These are phyloP conservation scores for Oemleria cerasiformis DNA, from an alignment of 306 rosid species.

Conservation along the genomic window DNA sequence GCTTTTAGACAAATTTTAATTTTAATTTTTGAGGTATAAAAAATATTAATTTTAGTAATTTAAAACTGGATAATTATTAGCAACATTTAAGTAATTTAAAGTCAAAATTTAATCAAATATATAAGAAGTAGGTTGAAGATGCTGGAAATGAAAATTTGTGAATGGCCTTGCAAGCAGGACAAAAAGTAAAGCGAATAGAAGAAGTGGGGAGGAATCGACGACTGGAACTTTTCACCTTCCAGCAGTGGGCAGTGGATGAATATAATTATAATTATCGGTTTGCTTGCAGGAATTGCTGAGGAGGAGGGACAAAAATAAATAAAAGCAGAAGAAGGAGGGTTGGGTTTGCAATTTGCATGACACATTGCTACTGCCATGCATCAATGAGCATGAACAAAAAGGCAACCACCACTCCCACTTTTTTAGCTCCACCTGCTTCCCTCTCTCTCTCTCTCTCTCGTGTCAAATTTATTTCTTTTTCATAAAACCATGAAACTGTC, in stretches of 20 bases:
- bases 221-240: slow-evolving; percentile 7
- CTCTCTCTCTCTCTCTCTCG: slow-evolving; percentile 20
- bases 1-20: too few relatives aligned
- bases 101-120: too few relatives aligned
- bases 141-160: too few relatives aligned
- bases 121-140: too few relatives aligned
- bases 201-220: not conserved
- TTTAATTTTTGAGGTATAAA: too few relatives aligned
- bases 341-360: not conserved
- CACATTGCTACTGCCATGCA: not conserved
- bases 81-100: too few relatives aligned
- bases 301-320: slow-evolving; percentile 1
- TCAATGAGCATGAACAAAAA: slow-evolving; percentile 36
- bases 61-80: too few relatives aligned
- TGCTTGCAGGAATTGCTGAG: not conserved
- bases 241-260: not conserved
- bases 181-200: not conserved
- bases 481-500: slow-evolving; percentile 38
- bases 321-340: slow-evolving; percentile 4
- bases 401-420: slow-evolving; percentile 32
- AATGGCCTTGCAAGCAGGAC: not conserved
- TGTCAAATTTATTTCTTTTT: slow-evolving; percentile 24
- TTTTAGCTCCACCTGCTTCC: slow-evolving; percentile 10
- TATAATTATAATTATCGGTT: not conserved
- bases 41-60: too few relatives aligned